phyloP scores from a whole-genome alignment of 331 rosid genomes.

The Quercus lobata region DNA sequence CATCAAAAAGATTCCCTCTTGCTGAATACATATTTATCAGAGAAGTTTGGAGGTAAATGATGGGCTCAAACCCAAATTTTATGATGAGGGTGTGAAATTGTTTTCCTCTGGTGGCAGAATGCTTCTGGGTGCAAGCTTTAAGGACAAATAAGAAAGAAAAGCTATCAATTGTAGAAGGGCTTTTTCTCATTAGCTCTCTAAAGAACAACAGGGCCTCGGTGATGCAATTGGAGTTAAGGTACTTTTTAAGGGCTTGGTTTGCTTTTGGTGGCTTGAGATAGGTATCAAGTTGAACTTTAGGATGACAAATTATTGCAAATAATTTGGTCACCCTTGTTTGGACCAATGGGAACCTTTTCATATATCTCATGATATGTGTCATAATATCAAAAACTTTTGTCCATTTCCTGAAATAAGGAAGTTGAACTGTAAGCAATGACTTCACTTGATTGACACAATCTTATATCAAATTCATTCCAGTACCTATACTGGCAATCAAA shows the following conservation, averaged over 20 bases:
- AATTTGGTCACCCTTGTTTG: constrained; percentile 11
- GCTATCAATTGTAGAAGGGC: constrained; percentile 39
- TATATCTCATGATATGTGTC: constrained; percentile 22
- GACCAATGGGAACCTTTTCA: constrained; percentile 24
- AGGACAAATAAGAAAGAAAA: constrained; percentile 50
- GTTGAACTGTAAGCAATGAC: background rate
- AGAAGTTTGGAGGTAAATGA: constrained; percentile 52
- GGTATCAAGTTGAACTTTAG: constrained; percentile 22
- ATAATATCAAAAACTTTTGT: background rate
- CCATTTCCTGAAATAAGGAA: background rate
- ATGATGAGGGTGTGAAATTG: constrained; percentile 44
- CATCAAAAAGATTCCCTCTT: constrained; percentile 22
- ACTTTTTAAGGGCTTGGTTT: constrained; percentile 43
- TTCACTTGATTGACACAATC: background rate
- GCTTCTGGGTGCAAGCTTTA: constrained; percentile 44
- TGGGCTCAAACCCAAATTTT: constrained; percentile 42
- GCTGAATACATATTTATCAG: constrained; percentile 41
- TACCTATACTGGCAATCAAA: too few relatives aligned
- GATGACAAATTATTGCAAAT: constrained; percentile 12
- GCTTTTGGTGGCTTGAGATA: constrained; percentile 50
- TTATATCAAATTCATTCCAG: background rate
- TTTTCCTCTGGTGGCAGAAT: constrained; percentile 28
- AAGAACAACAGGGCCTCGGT: constrained; percentile 38
- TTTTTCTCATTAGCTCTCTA: constrained; percentile 37
- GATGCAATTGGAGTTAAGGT: constrained; percentile 36